Conservation (phyloP, 2,329 filamentous ascomycete genomes). For the Sporothrix sp. region DNA sequence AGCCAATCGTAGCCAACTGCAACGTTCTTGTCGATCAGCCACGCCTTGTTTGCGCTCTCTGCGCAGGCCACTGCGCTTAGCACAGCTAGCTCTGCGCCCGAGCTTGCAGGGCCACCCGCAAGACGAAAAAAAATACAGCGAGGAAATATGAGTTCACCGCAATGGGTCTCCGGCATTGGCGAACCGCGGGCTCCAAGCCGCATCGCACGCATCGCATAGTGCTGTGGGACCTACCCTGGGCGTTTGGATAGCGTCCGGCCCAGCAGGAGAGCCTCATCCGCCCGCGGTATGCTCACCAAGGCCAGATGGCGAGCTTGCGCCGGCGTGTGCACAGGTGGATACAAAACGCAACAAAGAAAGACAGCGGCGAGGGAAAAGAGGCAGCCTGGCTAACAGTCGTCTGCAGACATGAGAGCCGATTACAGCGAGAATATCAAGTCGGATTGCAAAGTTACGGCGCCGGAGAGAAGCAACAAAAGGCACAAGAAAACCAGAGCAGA, state of each 20-base stretch:
- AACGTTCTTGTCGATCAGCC: no score
- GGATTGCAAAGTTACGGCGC: neutral
- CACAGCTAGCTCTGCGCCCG: no score
- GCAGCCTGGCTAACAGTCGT: conserved; percentile 2
- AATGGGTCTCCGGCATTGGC: neutral
- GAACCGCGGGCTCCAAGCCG: neutral
- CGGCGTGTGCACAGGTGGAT: no score
- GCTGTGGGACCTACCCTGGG: neutral
- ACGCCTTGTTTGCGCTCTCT: no score
- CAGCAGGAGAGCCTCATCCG: neutral
- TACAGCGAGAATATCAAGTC: neutral
- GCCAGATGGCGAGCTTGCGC: no score
- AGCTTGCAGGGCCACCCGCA: neutral
- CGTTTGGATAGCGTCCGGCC: no score
- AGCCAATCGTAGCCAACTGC: no score
- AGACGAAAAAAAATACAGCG: neutral
- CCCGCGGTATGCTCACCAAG: no score
- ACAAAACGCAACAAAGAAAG: no score
- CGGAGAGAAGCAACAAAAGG: neutral
- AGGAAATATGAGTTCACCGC: neutral
- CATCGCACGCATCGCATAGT: no score
- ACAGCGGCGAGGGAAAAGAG: neutral
- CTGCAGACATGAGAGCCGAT: no score
- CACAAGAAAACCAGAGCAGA: neutral
- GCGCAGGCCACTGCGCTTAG: no score